Evolutionary conservation across 2,329 filamentous ascomycete species (phyloP).

Genomic region (Trichocomaceae sp.): DNA sequence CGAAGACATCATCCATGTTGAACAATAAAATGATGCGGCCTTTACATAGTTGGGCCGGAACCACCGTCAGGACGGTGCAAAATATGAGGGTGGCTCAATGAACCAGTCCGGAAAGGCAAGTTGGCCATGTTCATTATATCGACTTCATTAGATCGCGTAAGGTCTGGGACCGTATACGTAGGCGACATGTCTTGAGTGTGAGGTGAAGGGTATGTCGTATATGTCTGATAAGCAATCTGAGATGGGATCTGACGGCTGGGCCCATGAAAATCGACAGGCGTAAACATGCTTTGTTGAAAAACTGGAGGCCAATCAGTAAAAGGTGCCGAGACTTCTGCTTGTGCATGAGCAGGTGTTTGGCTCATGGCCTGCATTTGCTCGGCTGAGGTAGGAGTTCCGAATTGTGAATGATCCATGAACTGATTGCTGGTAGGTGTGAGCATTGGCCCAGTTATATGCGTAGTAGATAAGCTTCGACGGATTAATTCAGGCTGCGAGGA

Average conservation of each 20-base stretch:
- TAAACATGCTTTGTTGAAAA: slow-evolving; percentile 31
- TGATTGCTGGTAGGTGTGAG: slow-evolving; percentile 26
- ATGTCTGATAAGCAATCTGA: slow-evolving; percentile 23
- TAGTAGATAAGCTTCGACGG: slow-evolving; percentile 22
- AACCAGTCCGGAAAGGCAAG: slow-evolving; percentile 27
- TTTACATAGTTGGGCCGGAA: slow-evolving; percentile 1
- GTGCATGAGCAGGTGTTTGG: slow-evolving; percentile 18
- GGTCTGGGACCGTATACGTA: slow-evolving; percentile 10
- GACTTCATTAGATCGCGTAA: slow-evolving; percentile 5
- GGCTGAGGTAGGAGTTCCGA: slow-evolving; percentile 19
- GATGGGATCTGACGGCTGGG: slow-evolving; percentile 22
- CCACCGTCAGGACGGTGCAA: slow-evolving; percentile 4
- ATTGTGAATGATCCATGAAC: slow-evolving; percentile 24
- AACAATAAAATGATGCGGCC: not conserved
- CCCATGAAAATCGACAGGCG: slow-evolving; percentile 24
- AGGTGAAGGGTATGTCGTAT: slow-evolving; percentile 22
- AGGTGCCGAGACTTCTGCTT: slow-evolving; percentile 17
- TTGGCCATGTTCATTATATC: slow-evolving; percentile 7
- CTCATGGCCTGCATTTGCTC: slow-evolving; percentile 18
- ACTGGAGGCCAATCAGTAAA: slow-evolving; percentile 28
- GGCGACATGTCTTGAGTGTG: slow-evolving; percentile 11
- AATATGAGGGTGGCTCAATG: slow-evolving; percentile 24
- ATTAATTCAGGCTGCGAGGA: slow-evolving; percentile 15
- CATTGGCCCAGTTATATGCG: slow-evolving; percentile 22
- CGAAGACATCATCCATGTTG: not conserved